Evolutionary conservation across 108 stramenopile species (phyloP).

Genomic region (Nitzschia inconspicua): DNA sequence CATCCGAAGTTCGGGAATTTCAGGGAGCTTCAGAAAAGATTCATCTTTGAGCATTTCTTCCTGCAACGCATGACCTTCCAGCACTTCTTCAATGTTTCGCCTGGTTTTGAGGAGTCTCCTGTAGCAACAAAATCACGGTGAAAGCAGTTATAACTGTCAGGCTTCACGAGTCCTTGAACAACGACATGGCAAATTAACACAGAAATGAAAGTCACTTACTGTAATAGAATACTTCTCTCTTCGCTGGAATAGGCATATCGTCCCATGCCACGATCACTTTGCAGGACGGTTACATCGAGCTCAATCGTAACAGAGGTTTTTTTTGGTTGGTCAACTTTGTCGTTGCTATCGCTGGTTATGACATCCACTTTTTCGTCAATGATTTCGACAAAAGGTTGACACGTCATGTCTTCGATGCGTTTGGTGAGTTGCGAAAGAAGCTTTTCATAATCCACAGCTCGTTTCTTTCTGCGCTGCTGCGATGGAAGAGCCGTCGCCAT

Average conservation of each 20-base stretch:
- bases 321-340: no score
- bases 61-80: slow-evolving; percentile 11
- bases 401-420: slow-evolving; percentile 70
- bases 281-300: no score
- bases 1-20: slow-evolving; percentile 19
- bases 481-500: not conserved
- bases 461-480: slow-evolving; percentile 29
- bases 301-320: no score
- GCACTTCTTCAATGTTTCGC: slow-evolving; percentile 12
- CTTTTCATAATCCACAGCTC: slow-evolving; percentile 86
- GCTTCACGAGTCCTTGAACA: not conserved
- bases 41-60: slow-evolving; percentile 8
- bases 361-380: not conserved
- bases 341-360: not conserved
- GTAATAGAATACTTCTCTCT: slow-evolving; percentile 58
- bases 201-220: slow-evolving; percentile 16
- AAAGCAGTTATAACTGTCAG: not conserved
- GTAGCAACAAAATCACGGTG: not conserved
- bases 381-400: slow-evolving; percentile 2
- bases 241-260: slow-evolving; percentile 58
- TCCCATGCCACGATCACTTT: no score
- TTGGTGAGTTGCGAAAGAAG: slow-evolving; percentile 63
- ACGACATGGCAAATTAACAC: not conserved
- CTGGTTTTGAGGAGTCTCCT: slow-evolving; percentile 32
- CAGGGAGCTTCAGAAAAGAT: slow-evolving; percentile 25